Percentiles rank a stretch among this genome's conserved stretches.
Evolutionary conservation across 495 filamentous ascomycete species (phyloP).

Genomic region (Pseudotulostoma volvatum): DNA sequence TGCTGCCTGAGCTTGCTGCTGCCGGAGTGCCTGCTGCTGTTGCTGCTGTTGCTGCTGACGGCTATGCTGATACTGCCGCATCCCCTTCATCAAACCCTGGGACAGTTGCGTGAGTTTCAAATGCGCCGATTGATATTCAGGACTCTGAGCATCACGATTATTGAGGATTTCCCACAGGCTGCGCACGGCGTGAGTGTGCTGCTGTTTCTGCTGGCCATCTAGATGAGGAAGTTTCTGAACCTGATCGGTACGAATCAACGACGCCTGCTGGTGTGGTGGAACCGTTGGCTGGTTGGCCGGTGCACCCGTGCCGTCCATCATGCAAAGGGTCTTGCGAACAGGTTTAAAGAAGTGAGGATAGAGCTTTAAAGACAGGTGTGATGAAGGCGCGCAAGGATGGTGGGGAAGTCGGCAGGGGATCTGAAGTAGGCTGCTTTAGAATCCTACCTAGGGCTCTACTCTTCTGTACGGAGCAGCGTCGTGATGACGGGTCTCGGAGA

Average conservation of each 20-base stretch:
- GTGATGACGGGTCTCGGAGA: too few relatives aligned
- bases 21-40: slow-evolving; percentile 18
- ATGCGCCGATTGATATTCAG: slow-evolving; percentile 45
- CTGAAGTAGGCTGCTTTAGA: background rate
- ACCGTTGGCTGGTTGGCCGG: slow-evolving; percentile 20
- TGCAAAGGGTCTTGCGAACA: slow-evolving; percentile 2
- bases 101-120: slow-evolving; percentile 49
- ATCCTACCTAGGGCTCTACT: background rate
- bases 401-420: background rate
- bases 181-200: slow-evolving; percentile 49
- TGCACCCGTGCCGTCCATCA: slow-evolving; percentile 22
- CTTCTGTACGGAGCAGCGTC: too few relatives aligned
- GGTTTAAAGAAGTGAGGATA: background rate
- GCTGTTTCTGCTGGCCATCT: slow-evolving; percentile 42
- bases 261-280: slow-evolving; percentile 26
- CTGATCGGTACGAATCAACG: slow-evolving; percentile 35
- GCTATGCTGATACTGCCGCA: slow-evolving; percentile 31
- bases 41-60: slow-evolving; percentile 26
- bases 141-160: slow-evolving; percentile 33
- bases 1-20: slow-evolving; percentile 11
- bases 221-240: slow-evolving; percentile 35
- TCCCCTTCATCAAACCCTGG: slow-evolving; percentile 41
- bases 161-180: slow-evolving; percentile 45
- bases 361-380: too few relatives aligned
- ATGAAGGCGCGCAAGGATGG: background rate